These are phyloP conservation scores for Didymellaceae sp. DNA, from an alignment of 2,329 filamentous ascomycete species.

Conservation along the genomic window DNA sequence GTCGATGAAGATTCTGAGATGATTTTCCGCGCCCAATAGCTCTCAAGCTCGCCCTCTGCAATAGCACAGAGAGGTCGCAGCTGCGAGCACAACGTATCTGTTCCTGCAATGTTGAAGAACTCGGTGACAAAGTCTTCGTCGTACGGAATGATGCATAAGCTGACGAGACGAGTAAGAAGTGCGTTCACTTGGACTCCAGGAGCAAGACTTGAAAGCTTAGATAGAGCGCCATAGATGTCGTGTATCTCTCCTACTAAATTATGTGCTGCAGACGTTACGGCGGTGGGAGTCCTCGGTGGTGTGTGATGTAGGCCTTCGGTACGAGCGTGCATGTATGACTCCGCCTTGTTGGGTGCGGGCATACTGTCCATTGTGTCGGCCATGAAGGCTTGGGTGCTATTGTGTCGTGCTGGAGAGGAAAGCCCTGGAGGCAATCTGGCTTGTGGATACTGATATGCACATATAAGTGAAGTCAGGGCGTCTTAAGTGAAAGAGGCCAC, in stretches of 20 bases:
- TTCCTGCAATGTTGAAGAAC: constrained; percentile 40
- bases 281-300: constrained; percentile 36
- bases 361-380: constrained; percentile 2
- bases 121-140: constrained; percentile 26
- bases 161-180: constrained; percentile 48
- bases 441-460: no score
- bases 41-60: constrained; percentile 56
- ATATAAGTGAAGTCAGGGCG: no score
- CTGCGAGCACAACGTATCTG: constrained; percentile 45
- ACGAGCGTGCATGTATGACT: background rate
- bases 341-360: background rate
- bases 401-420: no score
- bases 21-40: constrained; percentile 53
- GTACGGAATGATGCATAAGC: constrained; percentile 42
- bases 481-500: background rate
- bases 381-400: no score
- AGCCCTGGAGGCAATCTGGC: no score
- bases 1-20: constrained; percentile 1
- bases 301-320: constrained; percentile 9
- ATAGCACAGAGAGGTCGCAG: constrained; percentile 53
- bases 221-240: constrained; percentile 25
- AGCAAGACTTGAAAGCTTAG: constrained; percentile 28
- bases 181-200: constrained; percentile 45
- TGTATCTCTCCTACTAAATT: constrained; percentile 30
- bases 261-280: constrained; percentile 24